Base-by-base conservation (phyloP, 2,329 filamentous ascomycete genomes). In the Botrytis sinoallii region DNA sequence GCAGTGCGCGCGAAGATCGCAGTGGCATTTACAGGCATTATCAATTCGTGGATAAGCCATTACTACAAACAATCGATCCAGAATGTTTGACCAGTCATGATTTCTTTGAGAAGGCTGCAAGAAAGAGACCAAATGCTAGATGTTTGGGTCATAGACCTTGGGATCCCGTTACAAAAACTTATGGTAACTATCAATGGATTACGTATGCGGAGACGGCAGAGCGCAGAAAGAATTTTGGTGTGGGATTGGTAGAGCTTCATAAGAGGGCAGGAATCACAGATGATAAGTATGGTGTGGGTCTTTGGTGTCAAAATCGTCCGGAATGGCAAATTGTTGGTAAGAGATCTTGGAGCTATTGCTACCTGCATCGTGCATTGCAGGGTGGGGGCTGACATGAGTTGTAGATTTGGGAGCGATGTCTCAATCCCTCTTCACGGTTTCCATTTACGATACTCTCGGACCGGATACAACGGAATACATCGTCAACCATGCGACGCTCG, bases 371-470 rank as follows among this genome's bases (percentile, higher is more conserved):
- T 32, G 38, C n/a, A 35, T n/a, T 55, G 18, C 8, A 38, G 35
- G 44, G 57, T 25, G 46, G 42, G 44, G 25, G 38, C 76, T 78
- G 70, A 79, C 65, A 52, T 42, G 70, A 55, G n/a, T 35, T 67
- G 12, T 73, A 93, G 95, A 98, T 85, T 85, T 98, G 80, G 96
- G 90, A 57, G 91, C 93, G 81, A 90, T 93, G 84, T 96, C 94
- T 20, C 96, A 98, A 83, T 89, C 92, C 12, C 89, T 98, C 44
- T 98, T 88, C 84, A 93, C 92, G 35, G 94, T 99, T 72, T 97
- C 95, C 8, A 91, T 99, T 69, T 99, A 99, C 85, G 96, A 98
- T 83, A 98, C 95, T 20, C 89, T 99, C 8, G 95, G 95, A 16
- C 92, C 95, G 20, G 93, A 97, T 77, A 90, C 95, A 3, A 95